Base-by-base conservation (phyloP, 2,329 filamentous ascomycete species). In the Orbilia brochopaga region DNA sequence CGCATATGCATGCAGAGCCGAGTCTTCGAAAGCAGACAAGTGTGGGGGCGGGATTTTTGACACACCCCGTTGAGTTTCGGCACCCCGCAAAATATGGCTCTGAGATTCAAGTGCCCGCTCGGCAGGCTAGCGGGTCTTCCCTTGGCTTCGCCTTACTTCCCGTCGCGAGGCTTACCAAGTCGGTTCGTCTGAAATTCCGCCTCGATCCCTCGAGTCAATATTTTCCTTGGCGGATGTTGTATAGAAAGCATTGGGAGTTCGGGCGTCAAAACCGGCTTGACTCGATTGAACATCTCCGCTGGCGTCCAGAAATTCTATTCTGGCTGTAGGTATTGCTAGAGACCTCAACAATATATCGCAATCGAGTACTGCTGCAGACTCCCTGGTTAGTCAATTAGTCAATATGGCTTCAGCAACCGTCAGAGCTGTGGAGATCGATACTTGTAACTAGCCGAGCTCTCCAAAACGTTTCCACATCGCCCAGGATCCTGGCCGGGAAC, bases 381-480 rank as follows among this genome's bases (percentile, higher is more conserved):
- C n/a, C n/a, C n/a, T n/a, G n/a, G n/a, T n/a, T n/a, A n/a, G n/a
- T n/a, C n/a, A n/a, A n/a, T n/a, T n/a, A n/a, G n/a, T n/a, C n/a
- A n/a, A n/a, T n/a, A n/a, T n/a, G n/a, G n/a, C n/a, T n/a, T n/a
- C n/a, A n/a, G n/a, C n/a, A n/a, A n/a, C n/a, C n/a, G n/a, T n/a
- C n/a, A n/a, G n/a, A n/a, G n/a, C n/a, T n/a, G n/a, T n/a, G n/a
- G n/a, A n/a, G n/a, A n/a, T n/a, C n/a, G n/a, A n/a, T n/a, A 32
- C 4, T 32, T 32, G 27, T 32, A 3, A 8, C 27, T 32, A 37
- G 19, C 54, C 15, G 66, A 70, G 66, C 66, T 70, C 64, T 57
- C 32, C 42, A 44, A 61, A 69, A 61, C 44, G 40, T 19, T 59
- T 57, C 50, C 32, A 27, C 48, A 54, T 52, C 52, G 23, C 6